Percentiles rank a stretch among this genome's conserved stretches.
phyloP scores from a whole-genome alignment of 164 flowering plant species.

The Macadamia integrifolia region DNA sequence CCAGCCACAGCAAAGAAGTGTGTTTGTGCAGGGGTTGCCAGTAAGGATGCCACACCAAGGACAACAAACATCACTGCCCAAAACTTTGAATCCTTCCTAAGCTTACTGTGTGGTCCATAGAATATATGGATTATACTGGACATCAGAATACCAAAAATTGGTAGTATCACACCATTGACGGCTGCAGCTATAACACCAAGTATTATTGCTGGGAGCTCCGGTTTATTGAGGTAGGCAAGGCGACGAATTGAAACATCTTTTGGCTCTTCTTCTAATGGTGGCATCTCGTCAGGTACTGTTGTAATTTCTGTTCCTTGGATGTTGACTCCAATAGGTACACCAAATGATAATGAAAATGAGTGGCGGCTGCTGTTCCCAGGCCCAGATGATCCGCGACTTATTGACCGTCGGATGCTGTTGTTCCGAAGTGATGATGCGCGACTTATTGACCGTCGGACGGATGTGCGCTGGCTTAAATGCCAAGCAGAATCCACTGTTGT shows the following conservation, averaged over 20 bases:
- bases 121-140: slow-evolving; percentile 37
- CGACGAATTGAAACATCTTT: slow-evolving; percentile 36
- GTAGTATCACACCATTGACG: slow-evolving; percentile 38
- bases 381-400: slow-evolving; percentile 43
- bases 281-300: slow-evolving; percentile 8
- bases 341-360: slow-evolving; percentile 21
- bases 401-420: slow-evolving; percentile 28
- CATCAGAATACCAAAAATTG: slow-evolving; percentile 41
- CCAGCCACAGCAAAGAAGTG: slow-evolving; percentile 56
- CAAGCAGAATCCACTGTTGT: no score
- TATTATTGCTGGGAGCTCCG: slow-evolving; percentile 41
- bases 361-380: slow-evolving; percentile 37
- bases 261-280: slow-evolving; percentile 6
- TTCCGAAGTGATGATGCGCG: slow-evolving; percentile 42
- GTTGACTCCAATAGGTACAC: slow-evolving; percentile 22
- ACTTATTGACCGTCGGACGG: slow-evolving; percentile 29
- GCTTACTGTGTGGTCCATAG: slow-evolving; percentile 30
- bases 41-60: slow-evolving; percentile 33
- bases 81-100: slow-evolving; percentile 40
- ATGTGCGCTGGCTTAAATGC: slow-evolving; percentile 1
- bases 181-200: slow-evolving; percentile 36
- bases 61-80: slow-evolving; percentile 49
- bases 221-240: slow-evolving; percentile 50
- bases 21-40: slow-evolving; percentile 26
- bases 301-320: neutral